These are phyloP conservation scores for Pythium biforme DNA, from an alignment of 352 stramenopile genomes.

Conservation along the genomic window DNA sequence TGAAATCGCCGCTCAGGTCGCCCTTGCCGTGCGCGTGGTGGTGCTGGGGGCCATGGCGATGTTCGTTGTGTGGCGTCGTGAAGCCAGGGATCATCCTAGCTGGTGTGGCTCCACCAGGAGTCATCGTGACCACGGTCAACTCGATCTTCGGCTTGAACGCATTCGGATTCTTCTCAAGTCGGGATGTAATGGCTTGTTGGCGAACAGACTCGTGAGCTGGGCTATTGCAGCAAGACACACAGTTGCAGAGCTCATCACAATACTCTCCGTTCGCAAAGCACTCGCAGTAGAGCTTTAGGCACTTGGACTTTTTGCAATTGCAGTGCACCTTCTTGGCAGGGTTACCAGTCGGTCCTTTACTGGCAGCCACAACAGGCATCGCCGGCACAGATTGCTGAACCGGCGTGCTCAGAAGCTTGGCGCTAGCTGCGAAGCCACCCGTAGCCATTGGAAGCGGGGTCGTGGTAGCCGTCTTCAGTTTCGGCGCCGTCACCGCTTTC, in stretches of 20 bases:
- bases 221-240: constrained; percentile 90
- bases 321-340: constrained; percentile 66
- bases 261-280: constrained; percentile 93
- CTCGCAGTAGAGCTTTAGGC: constrained; percentile 97
- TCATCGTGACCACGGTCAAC: constrained; percentile 9
- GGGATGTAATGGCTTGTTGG: constrained; percentile 83
- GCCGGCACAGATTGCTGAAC: constrained; percentile 9
- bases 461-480: neutral
- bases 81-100: constrained; percentile 8
- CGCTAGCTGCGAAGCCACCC: constrained; percentile 6
- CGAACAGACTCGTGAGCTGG: constrained; percentile 59
- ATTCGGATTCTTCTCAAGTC: constrained; percentile 93
- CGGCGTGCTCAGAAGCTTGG: constrained; percentile 28
- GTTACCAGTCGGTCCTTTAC: constrained; percentile 6
- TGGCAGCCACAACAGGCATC: constrained; percentile 1
- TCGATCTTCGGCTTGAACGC: constrained; percentile 97
- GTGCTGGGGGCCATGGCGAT: constrained; percentile 1
- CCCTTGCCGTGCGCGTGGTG: constrained; percentile 13
- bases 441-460: constrained; percentile 10
- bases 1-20: constrained; percentile 26
- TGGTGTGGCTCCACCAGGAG: neutral
- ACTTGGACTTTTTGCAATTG: constrained; percentile 98
- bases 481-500: neutral
- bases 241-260: constrained; percentile 93
- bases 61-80: constrained; percentile 22